phyloP scores from a whole-genome alignment of 2,329 filamentous ascomycete species.

The Bipolaris gigantea region DNA sequence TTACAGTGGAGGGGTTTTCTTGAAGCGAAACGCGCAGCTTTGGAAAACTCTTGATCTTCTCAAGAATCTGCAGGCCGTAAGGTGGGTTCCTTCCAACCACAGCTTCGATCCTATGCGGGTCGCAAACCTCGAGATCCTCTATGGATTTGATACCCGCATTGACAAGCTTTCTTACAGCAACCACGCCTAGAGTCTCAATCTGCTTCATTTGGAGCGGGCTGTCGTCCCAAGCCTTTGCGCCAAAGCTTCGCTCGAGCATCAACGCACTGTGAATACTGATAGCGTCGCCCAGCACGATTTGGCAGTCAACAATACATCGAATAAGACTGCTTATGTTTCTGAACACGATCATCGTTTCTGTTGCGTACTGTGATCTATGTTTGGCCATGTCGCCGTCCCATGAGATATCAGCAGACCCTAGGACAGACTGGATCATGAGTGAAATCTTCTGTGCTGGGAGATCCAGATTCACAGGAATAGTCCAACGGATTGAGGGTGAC shows the following conservation, averaged over 20 bases:
- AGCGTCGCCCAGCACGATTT: conserved; percentile 65
- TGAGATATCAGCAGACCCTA: conserved; percentile 64
- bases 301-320: conserved; percentile 76
- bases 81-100: conserved; percentile 79
- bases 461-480: conserved; percentile 68
- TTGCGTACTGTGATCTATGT: conserved; percentile 59
- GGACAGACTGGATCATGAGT: conserved; percentile 73
- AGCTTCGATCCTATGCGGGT: conserved; percentile 74
- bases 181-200: conserved; percentile 75
- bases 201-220: conserved; percentile 80
- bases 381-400: conserved; percentile 59
- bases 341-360: conserved; percentile 66
- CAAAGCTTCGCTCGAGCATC: conserved; percentile 75
- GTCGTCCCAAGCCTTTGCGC: conserved; percentile 79
- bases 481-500: conserved; percentile 67
- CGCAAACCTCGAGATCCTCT: conserved; percentile 66
- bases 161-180: conserved; percentile 72
- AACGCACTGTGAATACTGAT: conserved; percentile 68
- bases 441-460: conserved; percentile 73
- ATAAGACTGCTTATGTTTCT: conserved; percentile 70
- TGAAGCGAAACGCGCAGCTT: conserved; percentile 60
- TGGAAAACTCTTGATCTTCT: conserved; percentile 71
- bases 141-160: conserved; percentile 72
- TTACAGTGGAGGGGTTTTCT: conserved; percentile 51
- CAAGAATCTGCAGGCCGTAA: conserved; percentile 72